Conservation (phyloP, 176 grass and related monocot species). For the Carex parvula region DNA sequence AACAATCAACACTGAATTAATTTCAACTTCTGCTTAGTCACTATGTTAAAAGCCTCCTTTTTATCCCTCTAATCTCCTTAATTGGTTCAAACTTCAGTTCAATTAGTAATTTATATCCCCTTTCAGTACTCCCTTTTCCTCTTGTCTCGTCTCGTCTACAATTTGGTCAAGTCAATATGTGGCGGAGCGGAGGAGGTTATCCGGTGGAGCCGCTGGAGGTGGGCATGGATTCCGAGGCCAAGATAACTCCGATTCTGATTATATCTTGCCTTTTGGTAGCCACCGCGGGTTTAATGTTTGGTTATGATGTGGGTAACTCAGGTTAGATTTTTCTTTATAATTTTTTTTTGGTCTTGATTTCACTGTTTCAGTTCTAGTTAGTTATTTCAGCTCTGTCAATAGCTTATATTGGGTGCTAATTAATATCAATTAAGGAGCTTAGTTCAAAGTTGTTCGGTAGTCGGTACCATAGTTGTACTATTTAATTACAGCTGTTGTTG, state of each 20-base stretch:
- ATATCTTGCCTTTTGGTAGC: conserved; percentile 20
- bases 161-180: neutral
- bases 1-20: neutral
- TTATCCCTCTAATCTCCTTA: neutral
- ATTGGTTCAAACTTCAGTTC: neutral
- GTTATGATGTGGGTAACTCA: conserved; percentile 27
- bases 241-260: conserved; percentile 29
- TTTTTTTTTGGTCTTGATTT: neutral
- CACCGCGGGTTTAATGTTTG: conserved; percentile 23
- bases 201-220: conserved; percentile 16
- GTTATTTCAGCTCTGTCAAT: neutral
- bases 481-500: neutral
- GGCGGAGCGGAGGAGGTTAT: neutral
- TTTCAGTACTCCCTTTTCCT: neutral
- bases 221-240: conserved; percentile 18
- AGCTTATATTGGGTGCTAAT: neutral
- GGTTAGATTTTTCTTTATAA: conserved; percentile 17
- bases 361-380: neutral
- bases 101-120: neutral
- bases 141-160: neutral
- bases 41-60: neutral
- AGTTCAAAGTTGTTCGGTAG: neutral
- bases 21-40: neutral
- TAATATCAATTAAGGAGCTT: neutral
- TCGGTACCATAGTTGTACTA: neutral